Evolutionary conservation across 192 early-diverging fungal species (phyloP), one percentile per base, ranked within the genome.

Genomic region (Entomortierella beljakovae): DNA sequence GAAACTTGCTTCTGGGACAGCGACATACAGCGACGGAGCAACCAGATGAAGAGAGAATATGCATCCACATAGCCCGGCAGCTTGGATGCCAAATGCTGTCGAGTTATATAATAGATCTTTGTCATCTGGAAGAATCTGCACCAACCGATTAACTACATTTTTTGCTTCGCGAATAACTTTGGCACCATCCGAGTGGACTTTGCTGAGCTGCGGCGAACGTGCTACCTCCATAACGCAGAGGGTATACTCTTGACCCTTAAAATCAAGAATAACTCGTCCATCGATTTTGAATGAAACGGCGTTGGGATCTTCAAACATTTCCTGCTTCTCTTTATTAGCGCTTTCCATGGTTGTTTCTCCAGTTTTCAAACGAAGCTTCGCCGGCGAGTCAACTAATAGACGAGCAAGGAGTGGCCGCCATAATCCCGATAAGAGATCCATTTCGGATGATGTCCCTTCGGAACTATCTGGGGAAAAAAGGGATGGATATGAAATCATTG

Each of bases 231-330:
- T 50, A 50, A 18, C 49, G n/a, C 16, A 50, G 49, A 50, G 49
- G 49, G 49, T 51, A 18, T 10, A 25, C 49, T 51, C 49, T 51
- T 51, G 49, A 51, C 49, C 49, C 23, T 25, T 51, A 18, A 51
- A 51, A n/a, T 51, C 49, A 51, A 51, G 18, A 18, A 51, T 51
- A 51, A 51, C 49, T 15, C 49, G 49, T 51, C 49, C 49, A 18
- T 51, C 49, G 49, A 18, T 51, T 51, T 51, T 51, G 49, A 51
- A 51, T 51, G 49, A 51, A 25, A 25, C n/a, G n/a, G 49, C 49
- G 23, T 51, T 51, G 49, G 49, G 49, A 18, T 51, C 49, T 51
- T 51, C 49, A 51, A 51, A 51, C 49, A 51, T 51, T 51, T 51
- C 49, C 49, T 51, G 49, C 49, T 51, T 51, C 49, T 18, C 42